Evolutionary conservation across 208 protist species (phyloP), one percentile per base, ranked within the genome.

Genomic region (Angomonas ambiguus): DNA sequence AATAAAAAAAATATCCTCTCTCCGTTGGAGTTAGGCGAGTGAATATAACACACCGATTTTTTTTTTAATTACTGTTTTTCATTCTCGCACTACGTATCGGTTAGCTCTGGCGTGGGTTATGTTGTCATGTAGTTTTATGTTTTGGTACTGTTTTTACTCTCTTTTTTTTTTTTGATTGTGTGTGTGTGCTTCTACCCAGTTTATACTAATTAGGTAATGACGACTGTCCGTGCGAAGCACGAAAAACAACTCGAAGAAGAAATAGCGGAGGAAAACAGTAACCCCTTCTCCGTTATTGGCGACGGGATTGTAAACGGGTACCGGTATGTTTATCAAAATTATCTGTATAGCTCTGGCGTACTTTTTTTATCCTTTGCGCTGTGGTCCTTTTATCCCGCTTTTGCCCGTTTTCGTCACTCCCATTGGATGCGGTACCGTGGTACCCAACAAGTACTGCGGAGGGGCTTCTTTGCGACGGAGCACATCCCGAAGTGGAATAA

Each of bases 401-500:
- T 83, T 51, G 80, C 79, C n/a, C 80, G 86, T 2, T 89, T 85
- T 62, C 82, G 86, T 18, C 86, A 93, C 55, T 34, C 22, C 18
- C 67, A 85, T 62, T 51, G 88, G 13, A 60, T 73, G 20, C 86
- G 86, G 27, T 93, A 90, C 56, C 75, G 74, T 27, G 77, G 78
- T 13, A 62, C 33, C 16, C 86, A 93, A 51, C 60, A 74, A 11
- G 72, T 72, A 20, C 79, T 87, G 24, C 76, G 83, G 11, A 73
- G 81, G 4, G 77, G 78, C 61, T 72, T 89, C 53, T 93, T 93
- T 55, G 65, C 63, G 22, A 88, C 86, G 0, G 66, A 77, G 18
- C 80, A 93, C 63, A 85, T 93, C 56, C 82, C 86, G 2, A 93
- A 86, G 60, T 90, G 82, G 82, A 70, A 86, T 51, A 86, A 88